Percentiles rank a stretch among this genome's conserved stretches.
Conservation (phyloP, 2,329 filamentous ascomycete genomes). For the Exophiala aquamarina region DNA sequence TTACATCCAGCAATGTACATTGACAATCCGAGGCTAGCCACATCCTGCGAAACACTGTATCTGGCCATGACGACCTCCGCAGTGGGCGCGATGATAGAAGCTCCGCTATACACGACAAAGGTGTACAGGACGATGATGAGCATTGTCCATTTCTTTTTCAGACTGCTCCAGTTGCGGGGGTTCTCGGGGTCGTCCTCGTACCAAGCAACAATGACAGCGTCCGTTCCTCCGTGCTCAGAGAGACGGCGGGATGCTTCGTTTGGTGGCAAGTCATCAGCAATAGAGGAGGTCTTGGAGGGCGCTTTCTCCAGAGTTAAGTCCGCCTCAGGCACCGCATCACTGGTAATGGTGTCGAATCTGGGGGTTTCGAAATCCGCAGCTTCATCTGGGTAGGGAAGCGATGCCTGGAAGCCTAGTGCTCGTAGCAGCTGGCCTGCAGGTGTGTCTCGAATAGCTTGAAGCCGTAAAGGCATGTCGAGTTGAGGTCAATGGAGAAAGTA, state of each 20-base stretch:
- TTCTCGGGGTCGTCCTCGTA: constrained; percentile 49
- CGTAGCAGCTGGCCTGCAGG: constrained; percentile 18
- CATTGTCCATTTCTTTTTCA: constrained; percentile 42
- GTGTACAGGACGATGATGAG: constrained; percentile 41
- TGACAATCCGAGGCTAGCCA: constrained; percentile 34
- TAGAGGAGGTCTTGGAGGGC: constrained; percentile 1
- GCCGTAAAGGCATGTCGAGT: too few relatives aligned
- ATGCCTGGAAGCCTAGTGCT: constrained; percentile 14
- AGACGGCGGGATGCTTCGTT: not conserved
- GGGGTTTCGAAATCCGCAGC: constrained; percentile 12
- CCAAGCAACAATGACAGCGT: constrained; percentile 34
- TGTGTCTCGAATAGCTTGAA: constrained; percentile 10
- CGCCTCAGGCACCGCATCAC: not conserved
- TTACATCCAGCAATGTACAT: constrained; percentile 33
- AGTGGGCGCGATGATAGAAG: constrained; percentile 34
- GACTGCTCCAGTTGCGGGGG: constrained; percentile 40
- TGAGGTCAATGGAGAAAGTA: too few relatives aligned
- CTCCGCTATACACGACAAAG: constrained; percentile 39
- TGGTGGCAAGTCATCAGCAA: not conserved
- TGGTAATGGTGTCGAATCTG: constrained; percentile 1
- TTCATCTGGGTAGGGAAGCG: constrained; percentile 18
- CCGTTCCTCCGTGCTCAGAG: constrained; percentile 2
- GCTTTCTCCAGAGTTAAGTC: constrained; percentile 8
- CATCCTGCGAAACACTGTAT: constrained; percentile 31
- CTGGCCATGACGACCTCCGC: constrained; percentile 25